Base-by-base conservation (phyloP, 192 early-diverging fungal species). In the Phycomyces nitens region DNA sequence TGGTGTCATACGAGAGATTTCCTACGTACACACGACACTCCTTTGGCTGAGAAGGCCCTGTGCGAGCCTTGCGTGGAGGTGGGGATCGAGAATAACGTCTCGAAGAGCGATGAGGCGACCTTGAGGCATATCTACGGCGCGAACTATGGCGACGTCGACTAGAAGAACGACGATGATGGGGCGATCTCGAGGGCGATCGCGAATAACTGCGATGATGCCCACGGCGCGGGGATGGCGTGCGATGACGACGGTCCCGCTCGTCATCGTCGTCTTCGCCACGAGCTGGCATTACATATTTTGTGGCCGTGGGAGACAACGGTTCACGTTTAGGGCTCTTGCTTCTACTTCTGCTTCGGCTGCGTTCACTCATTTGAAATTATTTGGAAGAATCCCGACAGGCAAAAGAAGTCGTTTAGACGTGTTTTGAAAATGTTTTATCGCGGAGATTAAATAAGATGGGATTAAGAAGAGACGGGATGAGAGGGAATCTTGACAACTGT, bases 1-100 rank as follows among this genome's bases (percentile, higher is more conserved):
- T 77, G 18, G 80, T 83, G 61, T 92, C 88, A 65, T 87, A 92
- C 5, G 88, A 72, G 40, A 94, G 69, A 70, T 94, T 94, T 3
- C 90, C 89, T 40, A 93, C 91, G 71, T 92, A 94, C 1, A 94
- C 88, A 40, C 89, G 64, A 58, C 85, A 81, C 22, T 89, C 83
- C 58, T 75, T 77, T 65, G 65, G 11, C 50, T 40, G 38, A 34
- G 18, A 42, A 34, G 70, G 66, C 21, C 47, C 29, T 22, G 49
- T 34, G 23, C 40, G 29, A 16, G 22, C 26, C 22, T 41, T 43
- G 39, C 41, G 43, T 29, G 70, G 55, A 42, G 64, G 54, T 49
- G 59, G 53, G 27, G 60, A 58, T 55, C 70, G 56, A 54, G 69
- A 65, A 26, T 70, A 65, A 38, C 66, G 65, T 24, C 56, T 54